These are phyloP conservation scores for Priceomyces medius DNA, from an alignment of 805 yeast genomes.

Conservation along the genomic window DNA sequence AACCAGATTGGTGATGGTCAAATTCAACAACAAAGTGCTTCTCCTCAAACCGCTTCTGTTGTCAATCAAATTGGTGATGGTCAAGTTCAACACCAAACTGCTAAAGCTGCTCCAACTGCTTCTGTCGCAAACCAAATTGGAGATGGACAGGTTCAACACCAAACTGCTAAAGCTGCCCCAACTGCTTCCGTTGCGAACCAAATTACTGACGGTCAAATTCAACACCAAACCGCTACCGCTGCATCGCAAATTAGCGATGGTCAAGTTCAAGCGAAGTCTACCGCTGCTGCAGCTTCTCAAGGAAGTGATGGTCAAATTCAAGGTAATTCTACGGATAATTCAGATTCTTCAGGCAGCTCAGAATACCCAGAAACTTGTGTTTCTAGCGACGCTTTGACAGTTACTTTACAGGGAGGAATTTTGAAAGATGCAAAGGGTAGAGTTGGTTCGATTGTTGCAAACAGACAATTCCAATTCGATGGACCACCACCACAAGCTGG, in stretches of 20 bases:
- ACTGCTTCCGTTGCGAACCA: slow-evolving; percentile 39
- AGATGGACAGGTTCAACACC: slow-evolving; percentile 35
- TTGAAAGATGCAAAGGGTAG: slow-evolving; percentile 62
- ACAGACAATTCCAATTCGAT: slow-evolving; percentile 76
- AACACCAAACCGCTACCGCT: slow-evolving; percentile 8
- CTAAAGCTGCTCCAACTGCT: slow-evolving; percentile 23
- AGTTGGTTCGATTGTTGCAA: slow-evolving; percentile 76
- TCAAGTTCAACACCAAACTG: slow-evolving; percentile 40
- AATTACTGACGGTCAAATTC: slow-evolving; percentile 25
- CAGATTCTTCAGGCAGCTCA: slow-evolving; percentile 14
- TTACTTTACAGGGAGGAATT: slow-evolving; percentile 51
- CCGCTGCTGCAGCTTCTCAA: slow-evolving; percentile 25
- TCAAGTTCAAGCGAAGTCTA: slow-evolving; percentile 22
- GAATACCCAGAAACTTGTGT: slow-evolving; percentile 41
- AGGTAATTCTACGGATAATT: slow-evolving; percentile 33
- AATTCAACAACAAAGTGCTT: slow-evolving; percentile 24
- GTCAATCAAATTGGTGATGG: slow-evolving; percentile 37
- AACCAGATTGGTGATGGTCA: slow-evolving; percentile 42
- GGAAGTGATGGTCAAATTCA: slow-evolving; percentile 35
- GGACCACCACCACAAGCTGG: slow-evolving; percentile 83
- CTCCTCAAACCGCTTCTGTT: slow-evolving; percentile 20
- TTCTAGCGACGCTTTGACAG: slow-evolving; percentile 49
- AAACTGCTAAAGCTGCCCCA: slow-evolving; percentile 14
- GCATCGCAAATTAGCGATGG: slow-evolving; percentile 33
- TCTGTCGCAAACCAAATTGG: slow-evolving; percentile 27